Base-by-base conservation (phyloP, 2,329 filamentous ascomycete genomes). In the Amauroascus verrucosus region DNA sequence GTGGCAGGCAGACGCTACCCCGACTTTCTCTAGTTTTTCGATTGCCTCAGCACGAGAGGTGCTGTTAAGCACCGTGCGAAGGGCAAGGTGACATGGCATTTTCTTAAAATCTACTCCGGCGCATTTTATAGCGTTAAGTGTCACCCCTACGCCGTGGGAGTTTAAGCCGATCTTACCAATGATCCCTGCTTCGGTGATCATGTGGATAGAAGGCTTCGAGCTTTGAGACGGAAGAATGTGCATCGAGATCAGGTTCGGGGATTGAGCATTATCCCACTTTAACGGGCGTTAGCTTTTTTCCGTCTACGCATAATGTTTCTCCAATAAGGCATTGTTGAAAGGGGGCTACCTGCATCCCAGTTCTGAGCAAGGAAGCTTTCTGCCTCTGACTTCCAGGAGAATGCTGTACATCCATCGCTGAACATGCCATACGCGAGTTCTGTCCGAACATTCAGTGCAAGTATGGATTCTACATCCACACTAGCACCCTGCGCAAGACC, bases 121-220 rank as follows among this genome's bases (percentile, higher is more conserved):
- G 1, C 74, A 75, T 58, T 70, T 68, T 56, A 81, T 77, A 2
- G 79, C 79, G 60, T 82, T 82, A 45, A 81, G 67, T 24, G 73
- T 74, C 0, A 78, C 75, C 1, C 77, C 78, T 0, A 82, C 77
- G 2, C 78, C 77, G 1, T 62, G 58, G 43, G 65, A 69, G 60
- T 81, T 81, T 55, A 81, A 64, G 1, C 79, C 79, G 41, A 82
- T 80, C 60, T 81, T 81, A 14, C 77, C 77, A 48, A 80, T 75
- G 14, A 80, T 70, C 6, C 78, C 78, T 1, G 75, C 78, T 61
- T 81, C 78, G 2, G 77, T 80, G 53, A 80, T 70, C 70, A 79
- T 78, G 40, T 75, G 64, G 59, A 80, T 76, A 1, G 65, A 68
- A 1, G 77, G 75, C 51, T 50, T 50, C 1, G 35, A 26, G 3